Evolutionary conservation across 805 yeast species (phyloP).

Genomic region (Yarrowia porcina): DNA sequence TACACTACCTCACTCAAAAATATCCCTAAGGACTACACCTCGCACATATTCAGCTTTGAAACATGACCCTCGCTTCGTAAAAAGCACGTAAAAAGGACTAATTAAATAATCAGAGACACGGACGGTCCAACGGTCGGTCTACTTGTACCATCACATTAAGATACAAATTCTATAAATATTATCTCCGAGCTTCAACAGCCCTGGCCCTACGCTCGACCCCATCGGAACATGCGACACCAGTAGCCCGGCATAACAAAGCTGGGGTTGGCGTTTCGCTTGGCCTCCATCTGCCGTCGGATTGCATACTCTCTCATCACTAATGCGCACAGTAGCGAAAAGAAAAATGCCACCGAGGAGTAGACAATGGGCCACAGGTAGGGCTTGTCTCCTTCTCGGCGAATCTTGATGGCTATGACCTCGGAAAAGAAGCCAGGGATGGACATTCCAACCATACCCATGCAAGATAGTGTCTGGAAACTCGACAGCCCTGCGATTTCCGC

Average conservation of each 20-base stretch:
- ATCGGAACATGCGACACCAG: slow-evolving; percentile 15
- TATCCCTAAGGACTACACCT: too few relatives aligned
- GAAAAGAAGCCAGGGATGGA: slow-evolving; percentile 19
- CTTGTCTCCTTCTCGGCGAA: slow-evolving; percentile 17
- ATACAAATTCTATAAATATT: too few relatives aligned
- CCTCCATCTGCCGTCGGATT: background rate
- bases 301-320: slow-evolving; percentile 20
- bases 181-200: too few relatives aligned
- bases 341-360: slow-evolving; percentile 19
- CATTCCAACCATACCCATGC: slow-evolving; percentile 21
- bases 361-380: slow-evolving; percentile 25
- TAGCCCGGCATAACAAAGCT: background rate
- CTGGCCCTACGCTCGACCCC: background rate
- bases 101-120: too few relatives aligned
- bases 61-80: too few relatives aligned
- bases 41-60: too few relatives aligned
- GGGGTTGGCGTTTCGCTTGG: background rate
- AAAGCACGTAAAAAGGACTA: too few relatives aligned
- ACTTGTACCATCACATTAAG: too few relatives aligned
- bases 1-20: too few relatives aligned
- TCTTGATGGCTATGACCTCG: slow-evolving; percentile 21
- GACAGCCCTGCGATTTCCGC: slow-evolving; percentile 8
- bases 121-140: too few relatives aligned
- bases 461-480: slow-evolving; percentile 6
- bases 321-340: background rate